A percentile compares a stretch with the other conserved stretches of the same genome.
phyloP scores from a whole-genome alignment of 768 basidiomycete genomes.

The Leccinum uliginosum region DNA sequence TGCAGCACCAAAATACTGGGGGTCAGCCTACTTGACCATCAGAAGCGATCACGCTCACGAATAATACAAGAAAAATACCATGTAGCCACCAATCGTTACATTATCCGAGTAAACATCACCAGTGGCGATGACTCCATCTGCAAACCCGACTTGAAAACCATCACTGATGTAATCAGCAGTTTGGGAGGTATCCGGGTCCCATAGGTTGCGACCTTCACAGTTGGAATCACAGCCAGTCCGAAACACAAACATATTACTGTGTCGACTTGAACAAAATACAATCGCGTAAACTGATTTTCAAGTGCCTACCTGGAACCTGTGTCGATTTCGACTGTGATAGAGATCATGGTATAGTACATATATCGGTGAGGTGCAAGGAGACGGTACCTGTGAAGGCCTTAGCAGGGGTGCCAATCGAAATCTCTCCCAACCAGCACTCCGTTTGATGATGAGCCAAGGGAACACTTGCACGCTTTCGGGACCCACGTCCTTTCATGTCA shows the following conservation, averaged over 20 bases:
- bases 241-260: not conserved
- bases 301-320: not conserved
- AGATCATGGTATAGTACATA: too few species aligned
- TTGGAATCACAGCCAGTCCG: not conserved
- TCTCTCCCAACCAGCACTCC: too few species aligned
- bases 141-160: not conserved
- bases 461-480: too few species aligned
- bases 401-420: too few species aligned
- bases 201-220: not conserved
- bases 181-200: not conserved
- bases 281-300: not conserved
- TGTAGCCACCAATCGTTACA: not conserved
- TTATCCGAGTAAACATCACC: not conserved
- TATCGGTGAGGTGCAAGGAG: too few species aligned
- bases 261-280: not conserved
- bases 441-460: too few species aligned
- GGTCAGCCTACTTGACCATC: not conserved
- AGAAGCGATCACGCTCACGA: not conserved
- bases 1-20: not conserved
- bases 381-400: too few species aligned
- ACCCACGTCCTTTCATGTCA: too few species aligned
- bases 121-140: not conserved
- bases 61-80: not conserved
- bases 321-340: too few species aligned
- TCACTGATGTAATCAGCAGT: not conserved